Conservation (phyloP, 139 green algal species). For the Chlamydomonas urium region DNA sequence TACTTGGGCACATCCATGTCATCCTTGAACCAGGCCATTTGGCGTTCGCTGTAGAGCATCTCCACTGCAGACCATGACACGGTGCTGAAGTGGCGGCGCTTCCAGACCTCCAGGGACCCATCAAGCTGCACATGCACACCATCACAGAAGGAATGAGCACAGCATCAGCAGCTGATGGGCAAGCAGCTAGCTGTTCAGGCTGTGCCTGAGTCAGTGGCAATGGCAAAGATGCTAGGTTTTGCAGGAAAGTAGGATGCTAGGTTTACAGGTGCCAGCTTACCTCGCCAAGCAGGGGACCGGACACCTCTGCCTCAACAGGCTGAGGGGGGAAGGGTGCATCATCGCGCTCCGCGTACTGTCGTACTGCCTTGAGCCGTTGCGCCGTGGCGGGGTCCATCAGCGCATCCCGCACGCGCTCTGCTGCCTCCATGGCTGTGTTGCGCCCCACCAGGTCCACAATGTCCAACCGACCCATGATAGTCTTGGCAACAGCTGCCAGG, state of each 20-base stretch:
- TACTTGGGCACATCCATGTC: constrained; percentile 38
- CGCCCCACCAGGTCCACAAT: constrained; percentile 51
- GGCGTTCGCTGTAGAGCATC: constrained; percentile 39
- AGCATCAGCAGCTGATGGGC: no score
- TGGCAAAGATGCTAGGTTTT: no score
- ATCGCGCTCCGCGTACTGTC: constrained; percentile 31
- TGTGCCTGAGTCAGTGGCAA: no score
- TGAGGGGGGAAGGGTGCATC: constrained; percentile 39
- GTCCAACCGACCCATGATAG: constrained; percentile 52
- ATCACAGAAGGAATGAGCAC: no score
- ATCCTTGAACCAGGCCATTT: constrained; percentile 26
- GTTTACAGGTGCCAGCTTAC: constrained; percentile 5
- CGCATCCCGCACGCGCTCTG: constrained; percentile 50
- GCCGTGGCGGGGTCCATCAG: constrained; percentile 45
- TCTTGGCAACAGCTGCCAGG: constrained; percentile 28
- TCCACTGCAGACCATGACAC: constrained; percentile 40
- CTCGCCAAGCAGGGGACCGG: constrained; percentile 17
- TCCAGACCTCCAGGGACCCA: constrained; percentile 29
- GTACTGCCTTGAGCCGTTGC: constrained; percentile 38
- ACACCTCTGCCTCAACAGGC: constrained; percentile 16
- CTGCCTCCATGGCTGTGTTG: constrained; percentile 47
- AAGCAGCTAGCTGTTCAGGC: no score
- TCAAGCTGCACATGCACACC: constrained; percentile 23
- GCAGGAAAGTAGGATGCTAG: background rate
- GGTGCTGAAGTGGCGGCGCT: constrained; percentile 25